phyloP scores from a whole-genome alignment of 164 flowering plant species.

The grape (Vitis vinifera) region ASM3070453v1 NC_081813.1:2229001-2229500 shows the following conservation, averaged over 20 bases:
- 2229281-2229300: conserved; percentile 51
- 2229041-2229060: conserved; percentile 76
- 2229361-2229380: conserved; percentile 83
- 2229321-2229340: conserved; percentile 45
- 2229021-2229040: conserved; percentile 56
- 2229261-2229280: conserved; percentile 74
- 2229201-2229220: conserved; percentile 40
- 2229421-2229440: conserved; percentile 60
- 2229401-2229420: conserved; percentile 46
- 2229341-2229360: conserved; percentile 57
- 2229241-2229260: conserved; percentile 71
- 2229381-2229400: conserved; percentile 43
- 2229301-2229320: conserved; percentile 23
- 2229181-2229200: conserved; percentile 44
- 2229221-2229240: conserved; percentile 76
- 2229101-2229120: conserved; percentile 12
- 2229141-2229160: conserved; percentile 16
- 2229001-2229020: conserved; percentile 74
- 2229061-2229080: conserved; percentile 70
- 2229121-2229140: conserved; percentile 4
- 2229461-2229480: conserved; percentile 46
- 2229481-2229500: conserved; percentile 70
- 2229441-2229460: conserved; percentile 52
- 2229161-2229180: conserved; percentile 18
- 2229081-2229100: conserved; percentile 19